Percentiles rank a stretch among this genome's conserved stretches.
These are phyloP conservation scores for Gliomastix tumulicola DNA, from an alignment of 2,329 filamentous ascomycete species.

Conservation along the genomic window DNA sequence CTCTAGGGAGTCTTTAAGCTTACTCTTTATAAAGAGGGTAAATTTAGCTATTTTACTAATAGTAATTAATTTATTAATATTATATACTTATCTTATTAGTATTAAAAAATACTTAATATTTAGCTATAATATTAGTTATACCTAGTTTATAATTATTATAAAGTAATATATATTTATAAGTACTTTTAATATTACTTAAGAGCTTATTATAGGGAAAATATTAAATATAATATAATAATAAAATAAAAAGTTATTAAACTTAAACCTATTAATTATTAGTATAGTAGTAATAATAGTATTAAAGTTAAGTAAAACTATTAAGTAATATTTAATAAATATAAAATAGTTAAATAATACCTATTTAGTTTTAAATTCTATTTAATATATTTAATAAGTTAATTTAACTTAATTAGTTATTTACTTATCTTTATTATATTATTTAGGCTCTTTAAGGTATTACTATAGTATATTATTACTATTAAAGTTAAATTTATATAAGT, in stretches of 20 bases:
- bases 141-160: too few relatives aligned
- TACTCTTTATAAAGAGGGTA: too few relatives aligned
- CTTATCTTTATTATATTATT: too few relatives aligned
- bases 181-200: background rate
- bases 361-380: background rate
- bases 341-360: background rate
- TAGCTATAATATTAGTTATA: too few relatives aligned
- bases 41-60: too few relatives aligned
- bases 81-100: too few relatives aligned
- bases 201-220: background rate
- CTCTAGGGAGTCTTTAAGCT: too few relatives aligned
- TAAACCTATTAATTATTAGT: conserved; percentile 3
- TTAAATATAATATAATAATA: too few relatives aligned
- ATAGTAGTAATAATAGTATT: background rate
- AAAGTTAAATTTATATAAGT: background rate
- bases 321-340: background rate
- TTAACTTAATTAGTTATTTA: conserved; percentile 1
- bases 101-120: background rate
- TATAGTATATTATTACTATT: background rate
- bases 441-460: conserved; percentile 1
- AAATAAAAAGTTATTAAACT: background rate
- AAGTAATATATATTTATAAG: background rate
- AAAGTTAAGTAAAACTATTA: background rate
- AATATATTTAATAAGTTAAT: background rate
- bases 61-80: too few relatives aligned